phyloP scores from a whole-genome alignment of 2,329 filamentous ascomycete species.

The Monosporascus ibericus region DNA sequence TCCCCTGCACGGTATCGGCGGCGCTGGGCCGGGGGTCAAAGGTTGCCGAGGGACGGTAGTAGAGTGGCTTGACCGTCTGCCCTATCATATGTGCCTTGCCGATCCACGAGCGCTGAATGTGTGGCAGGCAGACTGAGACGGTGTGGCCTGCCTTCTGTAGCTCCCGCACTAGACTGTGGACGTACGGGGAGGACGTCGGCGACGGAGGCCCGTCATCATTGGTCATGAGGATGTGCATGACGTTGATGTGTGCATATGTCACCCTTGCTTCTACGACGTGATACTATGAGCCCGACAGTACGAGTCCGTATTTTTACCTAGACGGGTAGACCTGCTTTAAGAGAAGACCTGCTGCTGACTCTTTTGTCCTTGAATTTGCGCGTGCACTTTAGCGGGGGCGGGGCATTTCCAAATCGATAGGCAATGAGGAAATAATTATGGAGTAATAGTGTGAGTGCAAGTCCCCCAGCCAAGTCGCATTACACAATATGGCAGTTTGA shows the following conservation, averaged over 20 bases:
- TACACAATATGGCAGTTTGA: too few relatives aligned
- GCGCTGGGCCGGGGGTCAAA: conserved; percentile 31
- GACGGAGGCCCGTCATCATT: conserved; percentile 82
- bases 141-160: conserved; percentile 71
- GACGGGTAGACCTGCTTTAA: too few relatives aligned
- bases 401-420: too few relatives aligned
- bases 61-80: conserved; percentile 74
- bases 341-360: too few relatives aligned
- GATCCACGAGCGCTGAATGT: conserved; percentile 94
- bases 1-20: conserved; percentile 50
- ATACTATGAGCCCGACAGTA: too few relatives aligned
- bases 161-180: conserved; percentile 65
- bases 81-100: conserved; percentile 96
- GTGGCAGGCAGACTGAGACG: conserved; percentile 88
- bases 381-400: too few relatives aligned
- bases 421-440: too few relatives aligned
- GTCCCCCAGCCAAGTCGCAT: too few relatives aligned
- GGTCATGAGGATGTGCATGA: conserved; percentile 60
- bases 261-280: neutral
- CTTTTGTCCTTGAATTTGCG: too few relatives aligned
- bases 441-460: too few relatives aligned
- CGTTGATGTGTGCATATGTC: conserved; percentile 8
- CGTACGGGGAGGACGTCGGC: conserved; percentile 70
- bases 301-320: neutral
- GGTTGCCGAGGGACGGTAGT: conserved; percentile 59